phyloP scores from a whole-genome alignment of 2,329 filamentous ascomycete genomes.

The Biscogniauxia sp. region DNA sequence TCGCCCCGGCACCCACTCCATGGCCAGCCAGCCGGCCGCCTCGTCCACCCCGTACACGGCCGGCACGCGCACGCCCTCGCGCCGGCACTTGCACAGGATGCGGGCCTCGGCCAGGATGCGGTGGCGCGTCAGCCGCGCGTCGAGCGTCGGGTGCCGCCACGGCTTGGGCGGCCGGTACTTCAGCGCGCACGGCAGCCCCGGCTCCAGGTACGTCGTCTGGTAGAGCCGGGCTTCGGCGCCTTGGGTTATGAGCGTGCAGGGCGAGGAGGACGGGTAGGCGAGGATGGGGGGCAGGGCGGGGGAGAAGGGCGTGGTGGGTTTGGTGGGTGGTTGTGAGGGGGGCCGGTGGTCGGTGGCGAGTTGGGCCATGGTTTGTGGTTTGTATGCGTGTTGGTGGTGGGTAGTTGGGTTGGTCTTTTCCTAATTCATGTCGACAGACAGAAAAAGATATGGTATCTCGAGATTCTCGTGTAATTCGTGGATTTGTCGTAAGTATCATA shows the following conservation, averaged over 20 bases:
- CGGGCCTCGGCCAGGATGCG: constrained; percentile 87
- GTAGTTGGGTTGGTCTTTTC: too few relatives aligned
- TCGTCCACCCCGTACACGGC: constrained; percentile 71
- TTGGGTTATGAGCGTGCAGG: constrained; percentile 76
- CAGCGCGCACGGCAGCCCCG: constrained; percentile 69
- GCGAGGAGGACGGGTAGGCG: constrained; percentile 55
- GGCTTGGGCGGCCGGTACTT: constrained; percentile 91
- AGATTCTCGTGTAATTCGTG: too few relatives aligned
- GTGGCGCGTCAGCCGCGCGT: constrained; percentile 80
- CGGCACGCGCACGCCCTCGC: constrained; percentile 79
- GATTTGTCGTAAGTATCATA: too few relatives aligned
- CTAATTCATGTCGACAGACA: too few relatives aligned
- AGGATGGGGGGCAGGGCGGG: constrained; percentile 65
- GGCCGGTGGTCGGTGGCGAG: constrained; percentile 5
- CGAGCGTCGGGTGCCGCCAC: constrained; percentile 87
- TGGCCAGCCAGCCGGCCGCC: constrained; percentile 68
- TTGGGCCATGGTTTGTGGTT: not conserved
- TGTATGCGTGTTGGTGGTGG: not conserved
- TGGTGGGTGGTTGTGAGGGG: not conserved
- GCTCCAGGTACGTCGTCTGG: constrained; percentile 74
- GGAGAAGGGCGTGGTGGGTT: constrained; percentile 49
- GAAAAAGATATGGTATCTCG: too few relatives aligned
- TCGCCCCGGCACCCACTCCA: constrained; percentile 79
- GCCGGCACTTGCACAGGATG: constrained; percentile 73
- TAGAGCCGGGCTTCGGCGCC: constrained; percentile 96